Base-by-base conservation (phyloP, 225 moss, liverwort and hornwort species). In the Rhytidiadelphus loreus region DNA sequence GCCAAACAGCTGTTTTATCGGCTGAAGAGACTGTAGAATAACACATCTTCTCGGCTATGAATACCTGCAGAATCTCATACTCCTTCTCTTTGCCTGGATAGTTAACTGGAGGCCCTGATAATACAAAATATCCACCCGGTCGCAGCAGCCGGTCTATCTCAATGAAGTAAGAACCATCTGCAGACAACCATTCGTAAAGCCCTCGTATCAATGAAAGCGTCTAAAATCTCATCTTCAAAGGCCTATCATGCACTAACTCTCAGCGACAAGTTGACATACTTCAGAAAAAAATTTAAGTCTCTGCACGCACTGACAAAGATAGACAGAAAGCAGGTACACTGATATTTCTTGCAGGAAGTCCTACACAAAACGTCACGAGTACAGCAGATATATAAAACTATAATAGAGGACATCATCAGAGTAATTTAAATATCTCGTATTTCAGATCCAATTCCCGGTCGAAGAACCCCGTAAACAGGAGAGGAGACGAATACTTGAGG, bases 71-170 rank as follows among this genome's bases (percentile, higher is more conserved):
- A 66, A 39, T 43, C 81, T 94, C 94, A 41, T 88, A 94, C 55
- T 94, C 94, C 78, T 39, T 92, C 85, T 94, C 93, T 88, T 94
- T 94, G 64, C 93, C 93, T 50, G 50, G 77, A 82, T 86, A 89
- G 75, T 93, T 90, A 69, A 95, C 93, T 13, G 95, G 94, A 59
- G 95, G 94, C 44, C 94, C 93, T 66, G 92, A 95, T 46, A 89
- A 72, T 24, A 93, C 90, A 84, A 94, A 96, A 77, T 82, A 93
- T 30, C 94, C 95, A 30, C 93, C 94, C 64, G 94, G 91, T 78
- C 95, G 94, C 75, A 95, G 88, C 41, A 95, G 60, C 57, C 95
- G 89, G 70, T 95, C 93, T 66, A 95, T 82, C 89, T 94, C 93
- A 66, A 90, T 87, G 77, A 95, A 87, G 81, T 95, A 91, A 58